phyloP scores from a whole-genome alignment of 306 rosid species.

The Gastrolobium villosum region DNA sequence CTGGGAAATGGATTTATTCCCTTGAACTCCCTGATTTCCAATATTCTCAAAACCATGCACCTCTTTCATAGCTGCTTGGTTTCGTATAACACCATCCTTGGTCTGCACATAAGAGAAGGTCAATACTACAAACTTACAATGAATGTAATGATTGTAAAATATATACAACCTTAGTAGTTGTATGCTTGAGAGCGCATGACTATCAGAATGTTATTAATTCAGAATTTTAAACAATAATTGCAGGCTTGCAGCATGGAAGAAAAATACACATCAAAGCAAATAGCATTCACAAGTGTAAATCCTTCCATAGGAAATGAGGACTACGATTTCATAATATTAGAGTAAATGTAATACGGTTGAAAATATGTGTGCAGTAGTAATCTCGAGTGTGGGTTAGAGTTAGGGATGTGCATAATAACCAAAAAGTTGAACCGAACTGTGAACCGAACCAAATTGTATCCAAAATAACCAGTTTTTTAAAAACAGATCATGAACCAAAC shows the following conservation, averaged over 20 bases:
- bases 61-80: constrained; percentile 58
- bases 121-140: constrained; percentile 13
- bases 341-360: too few relatives aligned
- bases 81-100: constrained; percentile 47
- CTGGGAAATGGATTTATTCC: constrained; percentile 44
- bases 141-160: background rate
- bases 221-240: constrained; percentile 2
- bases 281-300: background rate
- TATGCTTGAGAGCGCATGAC: background rate
- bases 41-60: constrained; percentile 48
- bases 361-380: too few relatives aligned
- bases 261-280: background rate
- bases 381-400: too few relatives aligned
- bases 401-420: too few relatives aligned
- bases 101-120: constrained; percentile 50
- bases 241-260: background rate
- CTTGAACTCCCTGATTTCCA: constrained; percentile 51
- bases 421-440: too few relatives aligned
- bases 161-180: constrained; percentile 5
- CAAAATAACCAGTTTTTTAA: too few relatives aligned
- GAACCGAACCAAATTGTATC: too few relatives aligned
- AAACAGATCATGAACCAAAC: too few relatives aligned
- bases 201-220: background rate
- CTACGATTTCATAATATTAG: background rate
- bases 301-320: background rate